A percentile compares a stretch with the other conserved stretches of the same genome.
These are phyloP conservation scores for Fraxinus nigra DNA, from an alignment of 305 asterid species.

Conservation along the genomic window DNA sequence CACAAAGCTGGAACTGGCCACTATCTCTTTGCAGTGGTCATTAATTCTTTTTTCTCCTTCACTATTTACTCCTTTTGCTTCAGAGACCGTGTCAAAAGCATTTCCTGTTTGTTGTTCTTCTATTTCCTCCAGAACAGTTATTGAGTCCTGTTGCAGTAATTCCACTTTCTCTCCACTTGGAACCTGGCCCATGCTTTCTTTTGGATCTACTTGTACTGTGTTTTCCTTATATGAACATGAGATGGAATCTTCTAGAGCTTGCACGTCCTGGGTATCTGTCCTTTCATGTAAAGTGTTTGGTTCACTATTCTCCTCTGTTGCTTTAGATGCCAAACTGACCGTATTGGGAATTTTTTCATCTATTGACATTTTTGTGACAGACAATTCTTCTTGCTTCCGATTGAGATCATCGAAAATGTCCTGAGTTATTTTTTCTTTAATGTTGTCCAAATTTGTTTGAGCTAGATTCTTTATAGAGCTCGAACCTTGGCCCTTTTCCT, in stretches of 20 bases:
- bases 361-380: slow-evolving; percentile 26
- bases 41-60: slow-evolving; percentile 13
- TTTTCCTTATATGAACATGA: slow-evolving; percentile 20
- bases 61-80: slow-evolving; percentile 20
- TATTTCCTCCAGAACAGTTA: slow-evolving; percentile 14
- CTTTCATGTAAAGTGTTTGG: slow-evolving; percentile 18
- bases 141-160: slow-evolving; percentile 14
- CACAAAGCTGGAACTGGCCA: slow-evolving; percentile 19
- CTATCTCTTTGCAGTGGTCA: slow-evolving; percentile 18
- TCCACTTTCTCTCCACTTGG: slow-evolving; percentile 24
- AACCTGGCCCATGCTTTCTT: slow-evolving; percentile 20
- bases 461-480: neutral
- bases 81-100: slow-evolving; percentile 22
- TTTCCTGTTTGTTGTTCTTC: slow-evolving; percentile 20
- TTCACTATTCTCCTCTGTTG: slow-evolving; percentile 17
- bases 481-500: neutral
- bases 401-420: slow-evolving; percentile 18
- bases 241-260: slow-evolving; percentile 22
- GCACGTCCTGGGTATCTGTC: slow-evolving; percentile 22
- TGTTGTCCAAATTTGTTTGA: slow-evolving; percentile 24
- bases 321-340: slow-evolving; percentile 35
- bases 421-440: slow-evolving; percentile 33
- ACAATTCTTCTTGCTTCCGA: slow-evolving; percentile 25
- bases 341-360: slow-evolving; percentile 23
- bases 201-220: slow-evolving; percentile 21